Base-by-base conservation (phyloP, 2,329 filamentous ascomycete genomes). In the Alternaria metachromatica region DNA sequence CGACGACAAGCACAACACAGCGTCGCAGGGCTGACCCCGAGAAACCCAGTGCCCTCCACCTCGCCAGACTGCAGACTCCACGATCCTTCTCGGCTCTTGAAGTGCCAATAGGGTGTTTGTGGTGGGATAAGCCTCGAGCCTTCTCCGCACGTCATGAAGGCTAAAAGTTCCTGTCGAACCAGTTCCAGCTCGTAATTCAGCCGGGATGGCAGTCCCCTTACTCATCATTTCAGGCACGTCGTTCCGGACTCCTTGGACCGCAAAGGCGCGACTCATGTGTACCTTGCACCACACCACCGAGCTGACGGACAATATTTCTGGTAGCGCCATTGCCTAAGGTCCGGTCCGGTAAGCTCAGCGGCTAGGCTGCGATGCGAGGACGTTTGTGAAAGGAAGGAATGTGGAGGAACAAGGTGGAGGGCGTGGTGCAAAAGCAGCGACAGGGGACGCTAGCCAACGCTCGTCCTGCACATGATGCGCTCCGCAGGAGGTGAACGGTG, bases 161-260 rank as follows among this genome's bases (percentile, higher is more conserved):
- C 33, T 53, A 67, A 65, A 67, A 61, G 28, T 68, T 67, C 70
- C 70, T 69, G 64, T 67, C 68, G 70, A 70, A 69, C 70, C 71
- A 69, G 56, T 41, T 41, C 37, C 54, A 44, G 55, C 44, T 62
- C 37, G 37, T 41, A 41, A 58, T 65, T 69, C 66, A 67, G 64
- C 66, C 68, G 64, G 63, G 43, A 60, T 65, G 57, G 60, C 54
- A 58, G 30, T 62, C 41, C 30, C 54, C 63, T 67, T 64, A 60
- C 62, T 63, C 66, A 67, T 55, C 62, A 41, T 41, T 69, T 50
- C 68, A 77, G 74, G 74, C 70, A 77, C 74, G 67, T 63, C 72
- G 73, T 72, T 64, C 75, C 75, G 75, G 66, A 64, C 58, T 66
- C 64, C 63, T 59, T 67, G 28, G 46, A 49, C 58, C 44, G 57